phyloP scores from a whole-genome alignment of 495 filamentous ascomycete genomes.

The Lentithecium fluviatile region DNA sequence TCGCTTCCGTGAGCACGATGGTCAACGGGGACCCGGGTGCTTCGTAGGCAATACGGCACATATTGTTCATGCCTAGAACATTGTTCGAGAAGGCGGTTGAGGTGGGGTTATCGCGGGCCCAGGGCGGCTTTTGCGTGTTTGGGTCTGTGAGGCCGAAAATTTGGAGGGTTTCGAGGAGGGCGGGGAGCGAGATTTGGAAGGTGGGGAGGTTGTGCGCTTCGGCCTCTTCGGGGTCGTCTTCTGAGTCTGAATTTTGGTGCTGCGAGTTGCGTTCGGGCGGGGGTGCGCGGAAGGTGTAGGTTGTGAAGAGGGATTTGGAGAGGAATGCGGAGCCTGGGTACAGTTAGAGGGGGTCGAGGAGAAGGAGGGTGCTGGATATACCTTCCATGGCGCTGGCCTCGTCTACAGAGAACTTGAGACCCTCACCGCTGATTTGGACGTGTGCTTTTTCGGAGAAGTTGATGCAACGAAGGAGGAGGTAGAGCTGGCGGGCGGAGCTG shows the following conservation, averaged over 20 bases:
- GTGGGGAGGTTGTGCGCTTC: conserved; percentile 42
- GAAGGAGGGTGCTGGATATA: conserved; percentile 30
- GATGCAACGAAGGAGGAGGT: conserved; percentile 85
- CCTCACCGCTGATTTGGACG: conserved; percentile 77
- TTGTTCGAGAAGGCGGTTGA: conserved; percentile 71
- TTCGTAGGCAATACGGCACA: conserved; percentile 77
- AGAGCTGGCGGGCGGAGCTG: conserved; percentile 81
- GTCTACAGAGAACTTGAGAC: conserved; percentile 82
- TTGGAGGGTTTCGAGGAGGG: conserved; percentile 89
- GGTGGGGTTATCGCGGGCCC: conserved; percentile 35
- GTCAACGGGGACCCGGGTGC: conserved; percentile 70
- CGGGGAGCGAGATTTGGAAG: conserved; percentile 82
- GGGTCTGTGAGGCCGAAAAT: conserved; percentile 82
- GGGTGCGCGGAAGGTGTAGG: conserved; percentile 60
- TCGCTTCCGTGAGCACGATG: conserved; percentile 76
- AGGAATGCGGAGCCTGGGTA: conserved; percentile 70
- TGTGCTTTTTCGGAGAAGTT: conserved; percentile 77
- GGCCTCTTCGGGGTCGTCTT: conserved; percentile 38
- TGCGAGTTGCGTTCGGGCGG: conserved; percentile 42
- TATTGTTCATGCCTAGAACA: conserved; percentile 70
- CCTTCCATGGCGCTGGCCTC: conserved; percentile 83
- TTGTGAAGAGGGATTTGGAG: conserved; percentile 81
- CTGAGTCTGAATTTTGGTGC: conserved; percentile 9
- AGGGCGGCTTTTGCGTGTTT: conserved; percentile 29
- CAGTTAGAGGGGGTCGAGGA: neutral